Base-by-base conservation (phyloP, 768 basidiomycete species). In the Xerocomellus dryophilus region DNA sequence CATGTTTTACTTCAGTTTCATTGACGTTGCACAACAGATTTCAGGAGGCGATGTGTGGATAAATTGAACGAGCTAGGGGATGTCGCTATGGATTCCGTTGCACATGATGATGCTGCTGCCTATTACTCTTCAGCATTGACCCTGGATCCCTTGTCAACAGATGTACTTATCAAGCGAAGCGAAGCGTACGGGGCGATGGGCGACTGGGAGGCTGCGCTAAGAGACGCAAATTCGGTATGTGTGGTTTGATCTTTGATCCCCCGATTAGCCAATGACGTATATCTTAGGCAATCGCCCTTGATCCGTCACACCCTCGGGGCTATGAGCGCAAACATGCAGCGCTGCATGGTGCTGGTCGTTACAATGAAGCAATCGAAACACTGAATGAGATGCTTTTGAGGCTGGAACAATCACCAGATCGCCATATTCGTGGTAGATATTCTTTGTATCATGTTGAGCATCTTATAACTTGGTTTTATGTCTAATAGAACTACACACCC, bases 291-390 rank as follows among this genome's bases (percentile, higher is more conserved):
- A 47, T 66, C 15, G 21, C 17, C 18, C 54, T 59, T 20, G 47
- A 65, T 36, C 40, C 63, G 8, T 54, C 47, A 8, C 23, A 47
- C 17, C 54, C 42, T 38, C 18, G 23, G 34, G 38, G 54, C 0
- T 60, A 66, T 7, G 40, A 64, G 40, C 21, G 27, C 9, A 64
- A 45, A 31, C 54, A 52, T 39, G 23, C 43, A 6, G 63, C 57
- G 8, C 43, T 66, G 6, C 54, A 56, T n/a, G 57, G 61, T 27
- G 32, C 39, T 34, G 36, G 51, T 38, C 44, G 25, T 21, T 63
- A 62, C n/a, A 44, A 51, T 3, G 64, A 64, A 20, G 63, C 64
- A 4, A 60, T 64, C 12, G 44, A 42, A 21, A 25, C 64, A 7
- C 15, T 53, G 4, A 17, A 56, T 7, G 44, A 50, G 14, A 46